These are phyloP conservation scores for Garcia nutans DNA, from an alignment of 345 rosid genomes.

Conservation along the genomic window DNA sequence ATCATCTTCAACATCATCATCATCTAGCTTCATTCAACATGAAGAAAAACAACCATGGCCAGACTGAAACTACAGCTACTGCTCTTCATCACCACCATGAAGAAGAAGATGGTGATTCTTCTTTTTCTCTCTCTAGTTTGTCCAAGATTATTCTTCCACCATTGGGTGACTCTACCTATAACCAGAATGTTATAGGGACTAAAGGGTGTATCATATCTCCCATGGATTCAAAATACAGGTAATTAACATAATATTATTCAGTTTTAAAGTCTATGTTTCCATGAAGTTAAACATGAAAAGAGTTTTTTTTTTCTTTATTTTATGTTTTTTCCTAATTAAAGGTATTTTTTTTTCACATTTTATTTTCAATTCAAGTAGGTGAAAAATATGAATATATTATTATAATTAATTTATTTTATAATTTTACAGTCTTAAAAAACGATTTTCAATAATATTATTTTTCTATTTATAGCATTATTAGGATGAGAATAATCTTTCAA, in stretches of 20 bases:
- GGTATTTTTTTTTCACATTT: no score
- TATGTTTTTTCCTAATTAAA: no score
- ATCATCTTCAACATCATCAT: no score
- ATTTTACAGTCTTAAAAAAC: no score
- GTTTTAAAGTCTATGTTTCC: no score
- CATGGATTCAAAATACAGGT: conserved; percentile 90
- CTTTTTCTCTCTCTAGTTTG: conserved; percentile 47
- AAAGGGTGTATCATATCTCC: conserved; percentile 71
- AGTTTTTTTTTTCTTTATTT: no score
- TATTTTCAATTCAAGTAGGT: no score
- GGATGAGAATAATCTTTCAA: no score
- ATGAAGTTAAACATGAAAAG: no score
- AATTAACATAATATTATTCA: conserved; percentile 10
- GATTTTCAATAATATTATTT: no score
- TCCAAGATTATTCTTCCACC: conserved; percentile 92
- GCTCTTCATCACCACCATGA: conserved; percentile 10
- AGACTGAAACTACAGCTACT: background rate
- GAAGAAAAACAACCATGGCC: conserved; percentile 4
- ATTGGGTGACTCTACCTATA: conserved; percentile 61
- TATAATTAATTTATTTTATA: no score
- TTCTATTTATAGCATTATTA: background rate
- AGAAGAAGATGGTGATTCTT: conserved; percentile 33
- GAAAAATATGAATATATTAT: no score
- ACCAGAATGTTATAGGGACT: conserved; percentile 43
- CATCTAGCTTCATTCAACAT: background rate